Evolutionary conservation across 225 moss, liverwort and hornwort species (phyloP).

Genomic region (Asterella californica): DNA sequence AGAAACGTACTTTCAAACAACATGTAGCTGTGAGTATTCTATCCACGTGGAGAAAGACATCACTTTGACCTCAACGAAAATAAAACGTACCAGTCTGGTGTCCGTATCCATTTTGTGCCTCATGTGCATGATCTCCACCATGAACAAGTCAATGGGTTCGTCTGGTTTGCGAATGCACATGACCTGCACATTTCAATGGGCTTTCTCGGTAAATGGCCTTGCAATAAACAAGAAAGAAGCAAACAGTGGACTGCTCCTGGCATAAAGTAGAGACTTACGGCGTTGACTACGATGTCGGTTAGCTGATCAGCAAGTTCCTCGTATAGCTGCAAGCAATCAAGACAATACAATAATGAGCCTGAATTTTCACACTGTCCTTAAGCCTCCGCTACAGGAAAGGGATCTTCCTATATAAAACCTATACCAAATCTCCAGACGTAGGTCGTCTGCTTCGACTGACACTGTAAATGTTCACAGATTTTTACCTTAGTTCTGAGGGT

Average conservation of each 20-base stretch:
- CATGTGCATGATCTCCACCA: constrained; percentile 99
- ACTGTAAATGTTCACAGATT: background rate
- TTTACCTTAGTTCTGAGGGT: constrained; percentile 80
- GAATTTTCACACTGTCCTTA: background rate
- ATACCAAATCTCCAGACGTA: background rate
- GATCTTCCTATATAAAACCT: background rate
- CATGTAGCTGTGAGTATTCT: no score
- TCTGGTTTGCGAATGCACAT: constrained; percentile 79
- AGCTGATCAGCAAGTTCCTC: constrained; percentile 94
- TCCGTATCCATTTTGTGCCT: constrained; percentile 94
- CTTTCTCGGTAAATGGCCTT: no score
- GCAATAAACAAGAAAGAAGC: background rate
- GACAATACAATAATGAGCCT: background rate
- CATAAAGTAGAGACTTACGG: constrained; percentile 42
- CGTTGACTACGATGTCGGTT: constrained; percentile 86
- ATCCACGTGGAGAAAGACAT: background rate
- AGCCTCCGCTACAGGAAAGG: background rate
- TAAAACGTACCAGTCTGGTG: constrained; percentile 55
- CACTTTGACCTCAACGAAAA: background rate
- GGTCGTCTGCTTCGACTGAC: background rate
- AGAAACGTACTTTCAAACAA: no score
- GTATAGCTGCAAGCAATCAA: constrained; percentile 47
- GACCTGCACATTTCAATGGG: constrained; percentile 34
- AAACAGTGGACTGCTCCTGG: no score
- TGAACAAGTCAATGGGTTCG: constrained; percentile 85